Base-by-base conservation (phyloP, 2,329 filamentous ascomycete species). In the Phyllosticta paracitricarpa region DNA sequence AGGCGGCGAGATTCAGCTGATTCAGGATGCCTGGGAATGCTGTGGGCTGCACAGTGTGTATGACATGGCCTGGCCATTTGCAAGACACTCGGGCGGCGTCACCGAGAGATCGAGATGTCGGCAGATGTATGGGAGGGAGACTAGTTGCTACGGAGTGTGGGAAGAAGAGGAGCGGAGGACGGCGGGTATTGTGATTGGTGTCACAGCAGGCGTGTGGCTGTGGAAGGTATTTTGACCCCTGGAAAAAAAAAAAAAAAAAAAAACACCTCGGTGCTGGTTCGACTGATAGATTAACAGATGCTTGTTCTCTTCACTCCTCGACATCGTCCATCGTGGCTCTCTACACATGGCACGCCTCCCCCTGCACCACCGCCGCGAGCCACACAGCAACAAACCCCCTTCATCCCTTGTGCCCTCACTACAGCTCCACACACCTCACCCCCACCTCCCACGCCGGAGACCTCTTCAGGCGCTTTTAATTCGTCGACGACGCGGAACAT, bases 21-120 rank as follows among this genome's bases (percentile, higher is more conserved):
- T 89, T 59, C 86, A 89, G 67, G 83, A 89, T 66, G 68, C 76
- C 0, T 78, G 87, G 24, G 66, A 79, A 19, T 89, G 86, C 73
- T 89, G 86, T 65, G 86, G 86, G 0, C 75, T 87, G 52, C 78
- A 77, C 61, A 77, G 73, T 2, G 68, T 82, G 30, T 70, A 68
- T 52, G 84, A 89, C 66, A 80, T 79, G 62, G 79, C 81, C 0
- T 87, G 79, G 73, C 86, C 86, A 0, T 86, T 86, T 61, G 73
- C 74, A 58, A 57, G 35, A 19, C 40, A 48, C 4, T 3, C 10
- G 22, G 30, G 69, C 54, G 28, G 67, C 54, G 59, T 67, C 61
- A n/a, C 65, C 24, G 62, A 63, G 55, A 30, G 53, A 55, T 66
- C 70, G 35, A 67, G 68, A 30, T 85, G 84, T 66, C 62, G 68